Conservation (phyloP, 257 asterid genomes). For the Solanum rostratum region DNA sequence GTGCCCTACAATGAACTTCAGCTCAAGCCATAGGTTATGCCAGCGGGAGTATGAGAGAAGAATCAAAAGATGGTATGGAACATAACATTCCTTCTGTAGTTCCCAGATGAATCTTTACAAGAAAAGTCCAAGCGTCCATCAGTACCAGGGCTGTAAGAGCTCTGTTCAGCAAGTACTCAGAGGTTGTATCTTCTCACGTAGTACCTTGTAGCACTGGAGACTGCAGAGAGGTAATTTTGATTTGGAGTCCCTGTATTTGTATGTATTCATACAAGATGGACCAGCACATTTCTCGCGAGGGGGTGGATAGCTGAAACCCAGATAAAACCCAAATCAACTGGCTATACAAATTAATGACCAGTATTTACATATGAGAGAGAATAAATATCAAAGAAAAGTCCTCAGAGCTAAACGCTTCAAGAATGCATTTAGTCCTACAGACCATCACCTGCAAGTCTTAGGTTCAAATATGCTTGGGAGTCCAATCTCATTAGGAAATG, state of each 20-base stretch:
- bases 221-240: constrained; percentile 77
- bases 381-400: neutral
- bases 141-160: neutral
- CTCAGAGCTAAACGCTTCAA: neutral
- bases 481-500: constrained; percentile 72
- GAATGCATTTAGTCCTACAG: neutral
- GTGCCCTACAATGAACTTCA: neutral
- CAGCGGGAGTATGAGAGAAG: neutral
- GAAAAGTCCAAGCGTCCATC: neutral
- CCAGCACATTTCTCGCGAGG: constrained; percentile 74
- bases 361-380: neutral
- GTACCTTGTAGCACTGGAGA: constrained; percentile 67
- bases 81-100: neutral
- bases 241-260: constrained; percentile 68
- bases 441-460: constrained; percentile 45
- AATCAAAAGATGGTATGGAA: neutral
- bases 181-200: constrained; percentile 25
- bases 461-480: constrained; percentile 73
- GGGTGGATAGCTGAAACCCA: constrained; percentile 58
- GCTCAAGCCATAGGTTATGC: neutral
- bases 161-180: constrained; percentile 29
- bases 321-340: constrained; percentile 2
- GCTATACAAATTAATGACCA: neutral
- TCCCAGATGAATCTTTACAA: neutral
- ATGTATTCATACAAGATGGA: constrained; percentile 63